phyloP scores from a whole-genome alignment of 495 filamentous ascomycete genomes.

The Astrocystis sublimbata region DNA sequence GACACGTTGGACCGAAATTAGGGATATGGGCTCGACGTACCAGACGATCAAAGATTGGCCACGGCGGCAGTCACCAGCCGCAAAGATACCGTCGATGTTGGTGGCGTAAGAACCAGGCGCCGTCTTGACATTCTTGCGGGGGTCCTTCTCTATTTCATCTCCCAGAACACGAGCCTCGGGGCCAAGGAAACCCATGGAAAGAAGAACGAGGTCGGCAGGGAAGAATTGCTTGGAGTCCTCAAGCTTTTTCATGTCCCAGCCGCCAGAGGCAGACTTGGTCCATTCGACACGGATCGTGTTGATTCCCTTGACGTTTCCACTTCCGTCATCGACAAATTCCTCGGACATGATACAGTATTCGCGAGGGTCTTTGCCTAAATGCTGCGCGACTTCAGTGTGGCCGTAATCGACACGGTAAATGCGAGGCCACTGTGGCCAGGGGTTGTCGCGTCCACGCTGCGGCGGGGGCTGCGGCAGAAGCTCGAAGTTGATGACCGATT shows the following conservation, averaged over 20 bases:
- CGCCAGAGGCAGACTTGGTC: constrained; percentile 85
- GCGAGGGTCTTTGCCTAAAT: constrained; percentile 95
- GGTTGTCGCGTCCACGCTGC: constrained; percentile 94
- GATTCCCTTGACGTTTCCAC: constrained; percentile 89
- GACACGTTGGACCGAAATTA: not conserved
- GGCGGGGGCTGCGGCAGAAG: constrained; percentile 91
- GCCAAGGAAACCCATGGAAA: constrained; percentile 98
- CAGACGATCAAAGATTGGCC: constrained; percentile 98
- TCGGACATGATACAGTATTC: constrained; percentile 99
- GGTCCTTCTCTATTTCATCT: constrained; percentile 85
- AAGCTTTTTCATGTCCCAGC: constrained; percentile 99
- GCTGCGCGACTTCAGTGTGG: constrained; percentile 94
- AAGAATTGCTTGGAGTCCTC: constrained; percentile 96
- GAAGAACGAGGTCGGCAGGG: constrained; percentile 91
- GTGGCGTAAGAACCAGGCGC: constrained; percentile 85
- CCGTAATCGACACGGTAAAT: constrained; percentile 99
- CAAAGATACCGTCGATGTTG: constrained; percentile 87
- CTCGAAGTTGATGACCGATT: constrained; percentile 97
- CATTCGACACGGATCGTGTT: constrained; percentile 97
- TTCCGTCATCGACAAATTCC: constrained; percentile 93
- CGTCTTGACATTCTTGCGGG: constrained; percentile 97
- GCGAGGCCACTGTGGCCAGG: constrained; percentile 98
- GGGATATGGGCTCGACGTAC: constrained; percentile 53
- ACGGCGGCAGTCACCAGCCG: constrained; percentile 93
- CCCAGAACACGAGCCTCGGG: constrained; percentile 90